Percentiles rank a stretch among this genome's conserved stretches.
Evolutionary conservation across 768 basidiomycete genomes (phyloP).

Genomic region (Suillus discolor): DNA sequence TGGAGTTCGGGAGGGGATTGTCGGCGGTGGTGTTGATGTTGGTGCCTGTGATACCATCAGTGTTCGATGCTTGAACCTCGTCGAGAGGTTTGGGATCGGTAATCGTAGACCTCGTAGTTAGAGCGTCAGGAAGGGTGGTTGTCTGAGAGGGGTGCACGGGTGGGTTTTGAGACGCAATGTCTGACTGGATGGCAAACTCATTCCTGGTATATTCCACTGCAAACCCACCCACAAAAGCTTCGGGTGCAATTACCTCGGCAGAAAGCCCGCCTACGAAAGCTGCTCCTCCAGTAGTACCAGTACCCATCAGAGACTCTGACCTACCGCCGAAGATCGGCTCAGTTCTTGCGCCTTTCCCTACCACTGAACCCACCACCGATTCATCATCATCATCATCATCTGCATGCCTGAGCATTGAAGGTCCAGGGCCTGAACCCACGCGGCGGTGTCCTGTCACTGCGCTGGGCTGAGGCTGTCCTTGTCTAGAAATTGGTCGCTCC

Average conservation of each 20-base stretch:
- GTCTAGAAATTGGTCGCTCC: conserved; percentile 12
- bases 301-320: not conserved
- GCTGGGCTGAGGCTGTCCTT: conserved; percentile 11
- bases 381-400: not conserved
- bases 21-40: conserved; percentile 18
- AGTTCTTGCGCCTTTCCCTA: not conserved
- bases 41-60: conserved; percentile 6
- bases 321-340: not conserved
- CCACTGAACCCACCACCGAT: not conserved
- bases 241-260: not conserved
- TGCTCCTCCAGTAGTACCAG: not conserved
- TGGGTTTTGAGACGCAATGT: not conserved
- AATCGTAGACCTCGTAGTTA: not conserved
- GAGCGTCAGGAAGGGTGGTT: conserved; percentile 6
- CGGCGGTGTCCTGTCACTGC: not conserved
- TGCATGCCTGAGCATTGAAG: conserved; percentile 10
- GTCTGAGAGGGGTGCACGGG: conserved; percentile 19
- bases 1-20: not conserved
- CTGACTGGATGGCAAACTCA: conserved; percentile 4
- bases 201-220: not conserved
- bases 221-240: conserved; percentile 8
- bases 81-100: not conserved
- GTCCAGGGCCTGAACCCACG: not conserved
- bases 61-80: not conserved
- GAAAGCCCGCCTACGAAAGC: not conserved